Evolutionary conservation across 495 filamentous ascomycete genomes (phyloP).

Genomic region (Delitschia confertaspora): DNA sequence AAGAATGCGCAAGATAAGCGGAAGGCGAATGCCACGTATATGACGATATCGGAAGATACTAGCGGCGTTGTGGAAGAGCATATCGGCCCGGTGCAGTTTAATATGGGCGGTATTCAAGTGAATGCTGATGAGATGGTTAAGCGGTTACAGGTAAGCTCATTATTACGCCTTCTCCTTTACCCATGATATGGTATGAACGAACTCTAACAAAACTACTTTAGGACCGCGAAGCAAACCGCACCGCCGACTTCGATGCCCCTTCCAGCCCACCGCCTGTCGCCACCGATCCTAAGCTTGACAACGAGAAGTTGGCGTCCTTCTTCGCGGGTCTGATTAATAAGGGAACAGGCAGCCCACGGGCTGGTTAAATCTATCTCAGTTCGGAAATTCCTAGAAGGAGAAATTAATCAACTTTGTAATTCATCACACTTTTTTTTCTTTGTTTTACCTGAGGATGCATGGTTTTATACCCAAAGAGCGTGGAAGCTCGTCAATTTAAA

Average conservation of each 20-base stretch:
- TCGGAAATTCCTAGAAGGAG: background rate
- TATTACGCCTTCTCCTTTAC: background rate
- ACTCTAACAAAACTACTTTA: conserved; percentile 31
- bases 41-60: conserved; percentile 11
- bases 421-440: background rate
- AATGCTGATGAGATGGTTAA: conserved; percentile 94
- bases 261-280: conserved; percentile 30
- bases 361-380: background rate
- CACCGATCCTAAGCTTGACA: conserved; percentile 51
- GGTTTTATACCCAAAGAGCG: conserved; percentile 24
- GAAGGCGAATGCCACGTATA: conserved; percentile 28
- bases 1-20: conserved; percentile 41
- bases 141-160: conserved; percentile 59
- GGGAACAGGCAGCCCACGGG: conserved; percentile 12
- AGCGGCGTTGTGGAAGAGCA: conserved; percentile 42
- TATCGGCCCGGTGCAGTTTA: conserved; percentile 92
- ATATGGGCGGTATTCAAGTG: conserved; percentile 94
- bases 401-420: background rate
- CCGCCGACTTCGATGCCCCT: conserved; percentile 33
- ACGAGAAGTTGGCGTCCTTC: conserved; percentile 59
- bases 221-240: conserved; percentile 49
- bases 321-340: conserved; percentile 58
- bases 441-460: conserved; percentile 7
- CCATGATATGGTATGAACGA: conserved; percentile 10
- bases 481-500: no score